Base-by-base conservation (phyloP, 2,329 filamentous ascomycete genomes). In the Capronia americana region DNA sequence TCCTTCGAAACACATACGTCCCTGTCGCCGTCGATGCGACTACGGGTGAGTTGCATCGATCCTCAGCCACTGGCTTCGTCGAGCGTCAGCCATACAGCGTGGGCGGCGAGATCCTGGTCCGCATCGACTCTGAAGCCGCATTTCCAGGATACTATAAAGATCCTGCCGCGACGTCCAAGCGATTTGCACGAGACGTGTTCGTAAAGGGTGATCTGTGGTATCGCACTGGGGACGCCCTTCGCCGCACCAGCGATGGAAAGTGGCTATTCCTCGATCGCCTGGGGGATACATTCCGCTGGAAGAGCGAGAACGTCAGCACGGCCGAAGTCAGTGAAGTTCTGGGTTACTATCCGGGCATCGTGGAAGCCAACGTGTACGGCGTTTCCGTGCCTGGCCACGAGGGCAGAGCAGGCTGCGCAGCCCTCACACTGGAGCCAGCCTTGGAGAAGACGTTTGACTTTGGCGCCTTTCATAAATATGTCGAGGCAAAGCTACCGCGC, bases 111-210 rank as follows among this genome's bases (percentile, higher is more conserved):
- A 90, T 93, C 12, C 81, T 96, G 2, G 89, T 93, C 34, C 78
- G 87, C 0, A 78, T 82, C 0, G 84, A 92, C 70, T 85, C 90
- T 51, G 77, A 81, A 32, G 81, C 82, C 30, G 86, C 85, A 17
- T 96, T 92, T 80, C 90, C 92, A 75, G 92, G 92, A 1, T 96
- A 96, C 78, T 92, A 89, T 76, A 87, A 88, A 65, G 92, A 96
- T 76, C 77, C 83, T 10, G 83, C 84, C 38, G 92, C 92, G 0
- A 91, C 90, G 0, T 80, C 86, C 38, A 83, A 86, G 69, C 96
- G 96, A 79, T 85, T 96, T 54, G 77, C 95, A 66, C 86, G 89
- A 4, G 82, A 90, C 71, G 91, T 95, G 2, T 86, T 94, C 69
- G 80, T 78, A 64, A 89, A 89, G 73, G 92, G 90, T 14, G 92